A percentile compares a stretch with the other conserved stretches of the same genome.
Evolutionary conservation across 805 yeast genomes (phyloP).

Genomic region (Cyberlindnera mycetangii): DNA sequence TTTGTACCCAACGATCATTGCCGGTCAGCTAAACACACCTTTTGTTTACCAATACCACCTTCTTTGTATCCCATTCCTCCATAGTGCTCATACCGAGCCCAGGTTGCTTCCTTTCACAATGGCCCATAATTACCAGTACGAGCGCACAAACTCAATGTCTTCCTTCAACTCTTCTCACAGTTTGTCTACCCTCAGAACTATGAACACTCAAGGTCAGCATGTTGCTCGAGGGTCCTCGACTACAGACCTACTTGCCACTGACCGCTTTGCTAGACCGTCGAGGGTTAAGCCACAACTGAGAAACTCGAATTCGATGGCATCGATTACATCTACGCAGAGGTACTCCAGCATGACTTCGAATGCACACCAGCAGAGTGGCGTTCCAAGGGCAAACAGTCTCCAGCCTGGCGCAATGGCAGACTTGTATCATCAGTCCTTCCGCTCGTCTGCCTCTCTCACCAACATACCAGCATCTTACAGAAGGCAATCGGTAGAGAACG

Average conservation of each 20-base stretch:
- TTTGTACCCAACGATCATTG: too few relatives aligned
- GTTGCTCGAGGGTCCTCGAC: conserved; percentile 26
- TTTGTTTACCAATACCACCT: too few relatives aligned
- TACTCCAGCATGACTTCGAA: not conserved
- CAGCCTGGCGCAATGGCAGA: conserved; percentile 8
- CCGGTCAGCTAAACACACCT: too few relatives aligned
- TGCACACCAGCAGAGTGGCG: not conserved
- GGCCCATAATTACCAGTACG: not conserved
- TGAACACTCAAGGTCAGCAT: not conserved
- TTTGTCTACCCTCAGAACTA: conserved; percentile 6
- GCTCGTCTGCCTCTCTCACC: conserved; percentile 7
- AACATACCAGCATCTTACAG: conserved; percentile 7
- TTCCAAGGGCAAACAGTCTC: conserved; percentile 12
- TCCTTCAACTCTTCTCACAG: conserved; percentile 21
- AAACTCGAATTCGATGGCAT: conserved; percentile 5
- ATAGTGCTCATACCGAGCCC: not conserved
- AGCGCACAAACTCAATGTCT: conserved; percentile 21
- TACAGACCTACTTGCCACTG: conserved; percentile 21
- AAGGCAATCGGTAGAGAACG: conserved; percentile 12
- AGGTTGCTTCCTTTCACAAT: not conserved
- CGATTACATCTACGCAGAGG: not conserved
- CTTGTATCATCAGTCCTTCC: conserved; percentile 5
- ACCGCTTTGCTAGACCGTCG: conserved; percentile 18
- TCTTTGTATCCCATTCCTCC: not conserved
- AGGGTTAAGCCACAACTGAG: conserved; percentile 9